Evolutionary conservation across 1,139 yeast species (phyloP).

Genomic region (Insectozyma bohioensis): DNA sequence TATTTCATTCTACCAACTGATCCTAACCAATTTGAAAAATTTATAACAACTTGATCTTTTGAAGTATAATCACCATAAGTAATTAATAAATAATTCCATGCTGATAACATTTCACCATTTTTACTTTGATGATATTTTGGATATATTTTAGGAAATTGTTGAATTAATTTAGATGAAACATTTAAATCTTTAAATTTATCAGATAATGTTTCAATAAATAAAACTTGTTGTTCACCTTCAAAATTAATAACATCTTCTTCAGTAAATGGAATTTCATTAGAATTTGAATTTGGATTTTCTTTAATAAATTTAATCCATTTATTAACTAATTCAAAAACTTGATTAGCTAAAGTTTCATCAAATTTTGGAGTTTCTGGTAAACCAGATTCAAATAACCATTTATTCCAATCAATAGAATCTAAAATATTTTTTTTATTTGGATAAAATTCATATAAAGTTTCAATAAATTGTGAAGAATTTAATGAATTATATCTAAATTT

Average conservation of each 20-base stretch:
- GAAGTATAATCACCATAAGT: constrained; percentile 24
- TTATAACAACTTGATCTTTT: constrained; percentile 19
- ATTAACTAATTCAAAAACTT: constrained; percentile 26
- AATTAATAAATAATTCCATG: constrained; percentile 33
- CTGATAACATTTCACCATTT: constrained; percentile 35
- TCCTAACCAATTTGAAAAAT: constrained; percentile 39
- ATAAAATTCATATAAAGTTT: constrained; percentile 30
- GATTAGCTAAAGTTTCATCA: constrained; percentile 33
- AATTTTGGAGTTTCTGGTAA: constrained; percentile 28
- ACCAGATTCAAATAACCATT: constrained; percentile 32
- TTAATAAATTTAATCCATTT: constrained; percentile 23
- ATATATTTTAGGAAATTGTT: constrained; percentile 24
- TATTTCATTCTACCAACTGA: constrained; percentile 46
- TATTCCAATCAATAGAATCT: constrained; percentile 26
- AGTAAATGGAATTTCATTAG: constrained; percentile 13
- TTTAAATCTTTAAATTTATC: constrained; percentile 20
- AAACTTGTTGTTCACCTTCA: constrained; percentile 35
- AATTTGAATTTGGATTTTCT: constrained; percentile 5
- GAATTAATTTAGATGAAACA: constrained; percentile 18
- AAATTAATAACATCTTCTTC: constrained; percentile 25
- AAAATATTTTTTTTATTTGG: constrained; percentile 20
- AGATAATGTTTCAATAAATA: constrained; percentile 33
- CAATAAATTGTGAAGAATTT: constrained; percentile 31
- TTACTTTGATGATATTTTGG: constrained; percentile 23
- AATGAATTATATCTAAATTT: constrained; percentile 32